A percentile compares a stretch with the other conserved stretches of the same genome.
phyloP scores from a whole-genome alignment of 805 yeast genomes.

The Yamadazyma nakazawae region DNA sequence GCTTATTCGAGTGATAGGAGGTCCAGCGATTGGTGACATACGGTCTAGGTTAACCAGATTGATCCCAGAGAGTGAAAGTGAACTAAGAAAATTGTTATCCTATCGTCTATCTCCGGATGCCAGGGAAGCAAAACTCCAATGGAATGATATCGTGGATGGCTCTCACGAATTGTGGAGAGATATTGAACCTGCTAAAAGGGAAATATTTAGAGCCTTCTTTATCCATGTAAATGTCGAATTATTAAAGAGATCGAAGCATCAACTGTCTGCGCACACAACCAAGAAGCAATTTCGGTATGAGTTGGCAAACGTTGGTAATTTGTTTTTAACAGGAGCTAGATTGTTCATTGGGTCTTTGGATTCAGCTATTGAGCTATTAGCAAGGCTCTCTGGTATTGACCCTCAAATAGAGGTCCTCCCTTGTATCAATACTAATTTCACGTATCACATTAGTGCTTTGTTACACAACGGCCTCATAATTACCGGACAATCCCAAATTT shows the following conservation, averaged over 20 bases:
- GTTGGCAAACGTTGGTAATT: slow-evolving; percentile 80
- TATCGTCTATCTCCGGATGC: slow-evolving; percentile 50
- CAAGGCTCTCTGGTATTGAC: slow-evolving; percentile 61
- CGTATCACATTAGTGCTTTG: slow-evolving; percentile 80
- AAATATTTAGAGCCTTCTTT: slow-evolving; percentile 71
- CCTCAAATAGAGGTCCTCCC: slow-evolving; percentile 60
- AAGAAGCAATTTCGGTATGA: slow-evolving; percentile 65
- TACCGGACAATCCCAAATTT: slow-evolving; percentile 90
- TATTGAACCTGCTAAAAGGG: slow-evolving; percentile 59
- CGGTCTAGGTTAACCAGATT: slow-evolving; percentile 76
- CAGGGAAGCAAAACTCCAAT: slow-evolving; percentile 58
- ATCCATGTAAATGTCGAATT: slow-evolving; percentile 78
- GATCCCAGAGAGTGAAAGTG: slow-evolving; percentile 50
- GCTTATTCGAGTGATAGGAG: slow-evolving; percentile 79
- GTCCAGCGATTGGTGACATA: slow-evolving; percentile 93
- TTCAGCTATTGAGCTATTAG: slow-evolving; percentile 73
- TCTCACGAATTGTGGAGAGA: slow-evolving; percentile 64
- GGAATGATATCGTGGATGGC: slow-evolving; percentile 81
- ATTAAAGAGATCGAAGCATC: slow-evolving; percentile 58
- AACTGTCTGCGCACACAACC: slow-evolving; percentile 24
- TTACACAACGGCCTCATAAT: slow-evolving; percentile 67
- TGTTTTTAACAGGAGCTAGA: slow-evolving; percentile 78
- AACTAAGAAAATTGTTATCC: slow-evolving; percentile 33
- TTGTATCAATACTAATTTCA: slow-evolving; percentile 78
- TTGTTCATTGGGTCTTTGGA: slow-evolving; percentile 81